Evolutionary conservation across 1,284 basidiomycete species (phyloP), one percentile per base, ranked within the genome.

Genomic region (Coriolopsis trogii): DNA sequence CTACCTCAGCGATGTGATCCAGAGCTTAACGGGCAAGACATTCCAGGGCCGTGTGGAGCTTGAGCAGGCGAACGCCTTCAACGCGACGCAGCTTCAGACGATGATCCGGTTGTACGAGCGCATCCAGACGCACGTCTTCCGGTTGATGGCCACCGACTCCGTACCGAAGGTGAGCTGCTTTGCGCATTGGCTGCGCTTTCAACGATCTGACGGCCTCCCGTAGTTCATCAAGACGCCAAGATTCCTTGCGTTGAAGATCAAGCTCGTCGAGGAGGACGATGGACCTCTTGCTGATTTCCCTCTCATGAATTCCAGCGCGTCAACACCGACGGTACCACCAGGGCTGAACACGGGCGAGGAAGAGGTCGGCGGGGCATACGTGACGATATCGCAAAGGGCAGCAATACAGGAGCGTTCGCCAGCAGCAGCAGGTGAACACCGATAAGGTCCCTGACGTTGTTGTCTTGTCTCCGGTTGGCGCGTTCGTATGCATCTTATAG

Each of bases 61-160:
- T 3, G 89, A 85, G 59, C 87, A 93, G 66, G 85, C 87, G 16
- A 79, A 76, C 45, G 78, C 85, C 9, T 87, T 90, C 77, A 93
- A 95, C 61, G 95, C 95, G 25, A 96, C 91, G 37, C 96, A 99
- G 71, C 77, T 99, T 46, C 93, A 97, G 75, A 91, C 85, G 46
- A 89, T 98, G 80, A 93, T 99, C 61, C 79, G 85, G 57, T 74
- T 98, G 61, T 99, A 98, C 72, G 95, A 96, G 72, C 85, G 95
- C 50, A 98, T 99, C 53, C 96, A 98, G 73, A 89, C 83, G 31
- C 95, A 98, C 69, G 95, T 98, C 61, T 98, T 98, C 80, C 83
- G 95, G 46, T 72, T 98, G 60, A 97, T 99, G 92, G 95, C 96
- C 7, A 97, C 94, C 50, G 96, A 99, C 70, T 98, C 95, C 7